These are phyloP conservation scores for Fusarium decemcellulare DNA, from an alignment of 2,329 filamentous ascomycete genomes.

Conservation along the genomic window DNA sequence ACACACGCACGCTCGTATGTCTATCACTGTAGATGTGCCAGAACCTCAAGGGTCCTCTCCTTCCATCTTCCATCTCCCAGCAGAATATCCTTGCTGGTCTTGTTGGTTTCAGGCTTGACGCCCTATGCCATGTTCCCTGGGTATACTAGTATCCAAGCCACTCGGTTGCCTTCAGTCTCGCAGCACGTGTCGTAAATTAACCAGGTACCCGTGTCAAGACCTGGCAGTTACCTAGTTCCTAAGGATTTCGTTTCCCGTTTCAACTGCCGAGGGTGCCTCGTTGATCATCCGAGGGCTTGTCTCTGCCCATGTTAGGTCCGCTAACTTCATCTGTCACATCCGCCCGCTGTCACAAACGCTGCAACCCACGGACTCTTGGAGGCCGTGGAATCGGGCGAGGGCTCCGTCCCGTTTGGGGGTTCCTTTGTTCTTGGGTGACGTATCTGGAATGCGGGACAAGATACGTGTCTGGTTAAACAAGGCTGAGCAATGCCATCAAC, in stretches of 20 bases:
- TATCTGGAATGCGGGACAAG: constrained; percentile 22
- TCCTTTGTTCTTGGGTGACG: constrained; percentile 4
- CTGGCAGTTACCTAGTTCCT: background rate
- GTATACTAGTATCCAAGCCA: background rate
- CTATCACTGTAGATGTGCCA: too few relatives aligned
- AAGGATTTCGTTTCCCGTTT: background rate
- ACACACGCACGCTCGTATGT: background rate
- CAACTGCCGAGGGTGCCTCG: constrained; percentile 4
- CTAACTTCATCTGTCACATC: background rate
- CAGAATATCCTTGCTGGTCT: constrained; percentile 1
- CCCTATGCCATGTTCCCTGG: constrained; percentile 1
- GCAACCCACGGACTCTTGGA: background rate
- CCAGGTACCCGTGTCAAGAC: background rate
- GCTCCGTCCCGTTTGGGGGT: constrained; percentile 6
- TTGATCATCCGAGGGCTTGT: background rate
- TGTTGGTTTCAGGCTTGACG: constrained; percentile 3
- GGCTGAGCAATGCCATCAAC: constrained; percentile 1
- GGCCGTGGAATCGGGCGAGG: constrained; percentile 8
- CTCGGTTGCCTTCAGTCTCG: too few relatives aligned
- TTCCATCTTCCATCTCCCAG: background rate
- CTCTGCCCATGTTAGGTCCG: background rate
- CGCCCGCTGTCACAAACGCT: background rate
- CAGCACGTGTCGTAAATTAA: background rate
- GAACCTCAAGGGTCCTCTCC: too few relatives aligned
- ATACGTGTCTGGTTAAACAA: background rate